Conservation (phyloP, 1,139 yeast species). For the Hyphopichia wangnamkhiaoensis region DNA sequence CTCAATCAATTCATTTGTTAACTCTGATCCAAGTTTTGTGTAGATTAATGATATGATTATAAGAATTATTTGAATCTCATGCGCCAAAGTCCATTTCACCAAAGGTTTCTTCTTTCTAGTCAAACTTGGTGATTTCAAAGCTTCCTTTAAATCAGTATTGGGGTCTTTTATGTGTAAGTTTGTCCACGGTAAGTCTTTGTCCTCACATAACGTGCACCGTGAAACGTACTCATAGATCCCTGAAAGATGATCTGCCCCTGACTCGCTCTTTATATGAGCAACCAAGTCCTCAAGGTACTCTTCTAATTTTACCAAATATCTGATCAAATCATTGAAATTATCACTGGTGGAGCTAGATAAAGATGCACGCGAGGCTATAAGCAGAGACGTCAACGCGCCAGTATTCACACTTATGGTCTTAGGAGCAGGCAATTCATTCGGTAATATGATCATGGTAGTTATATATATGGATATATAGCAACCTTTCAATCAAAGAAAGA, state of each 20-base stretch:
- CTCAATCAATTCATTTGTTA: constrained; percentile 38
- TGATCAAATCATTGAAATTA: constrained; percentile 30
- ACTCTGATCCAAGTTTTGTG: constrained; percentile 36
- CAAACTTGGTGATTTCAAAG: constrained; percentile 1
- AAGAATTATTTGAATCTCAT: constrained; percentile 31
- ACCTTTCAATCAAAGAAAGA: not conserved
- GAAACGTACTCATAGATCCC: constrained; percentile 6
- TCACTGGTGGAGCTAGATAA: constrained; percentile 15
- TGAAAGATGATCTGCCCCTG: not conserved
- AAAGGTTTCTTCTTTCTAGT: constrained; percentile 4
- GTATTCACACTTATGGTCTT: constrained; percentile 5
- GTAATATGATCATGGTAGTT: constrained; percentile 37
- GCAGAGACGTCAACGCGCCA: constrained; percentile 13
- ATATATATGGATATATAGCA: too few relatives aligned
- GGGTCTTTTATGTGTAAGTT: constrained; percentile 7
- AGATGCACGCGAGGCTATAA: constrained; percentile 19
- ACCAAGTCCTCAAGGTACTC: constrained; percentile 32
- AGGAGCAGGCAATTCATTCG: constrained; percentile 35
- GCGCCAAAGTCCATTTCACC: constrained; percentile 28
- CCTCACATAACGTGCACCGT: constrained; percentile 3
- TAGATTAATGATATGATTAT: constrained; percentile 31
- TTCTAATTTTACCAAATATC: constrained; percentile 34
- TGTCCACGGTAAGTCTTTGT: constrained; percentile 19
- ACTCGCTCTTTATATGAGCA: constrained; percentile 9
- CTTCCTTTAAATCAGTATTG: not conserved